Base-by-base conservation (phyloP, 139 green algal species). In the Parachlorella kessleri region DNA sequence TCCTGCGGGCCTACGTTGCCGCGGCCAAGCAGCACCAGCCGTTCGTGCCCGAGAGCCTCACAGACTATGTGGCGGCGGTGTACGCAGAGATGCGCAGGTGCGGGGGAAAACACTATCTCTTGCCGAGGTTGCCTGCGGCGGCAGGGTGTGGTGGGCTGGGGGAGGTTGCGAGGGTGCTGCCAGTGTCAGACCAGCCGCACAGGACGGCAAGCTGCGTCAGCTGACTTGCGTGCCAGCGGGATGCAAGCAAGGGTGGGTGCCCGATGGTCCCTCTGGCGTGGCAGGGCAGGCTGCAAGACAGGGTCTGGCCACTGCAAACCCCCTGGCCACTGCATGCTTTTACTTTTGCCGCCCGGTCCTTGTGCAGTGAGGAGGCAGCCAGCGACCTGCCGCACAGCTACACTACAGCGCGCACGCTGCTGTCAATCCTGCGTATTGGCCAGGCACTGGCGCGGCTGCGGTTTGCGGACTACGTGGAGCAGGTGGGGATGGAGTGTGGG, bases 381-480 rank as follows among this genome's bases (percentile, higher is more conserved):
- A 30, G 76, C 14, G 72, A 88, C 14, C 48, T 85, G 75, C 88
- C 85, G 4, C 84, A 90, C 68, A 91, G 90, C 39, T 98, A 98
- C 88, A 96, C 93, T 72, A 99, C 97, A 1, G 95, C 97, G 2
- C 90, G 97, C 70, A 99, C 97, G 14, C 90, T 99, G 73, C 92
- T 99, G 54, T 94, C 87, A 81, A 98, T 99, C 80, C 87, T 99
- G 71, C 91, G 97, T 24, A 82, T 99, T 18, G 88, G 85, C 18
- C 90, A 98, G 84, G 92, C 97, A 26, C 87, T 98, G 33, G 96
- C 96, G 2, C 88, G 92, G 32, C 84, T 99, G 74, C 80, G 94
- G 2, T 95, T 96, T 73, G 79, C 80, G 26, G 87, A 90, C 24
- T 6, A 79, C 33, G 86, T 94, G 26, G 78, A 83, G 32, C 88